phyloP scores from a whole-genome alignment of 805 yeast species.

The Starmerella etchellsii region DNA sequence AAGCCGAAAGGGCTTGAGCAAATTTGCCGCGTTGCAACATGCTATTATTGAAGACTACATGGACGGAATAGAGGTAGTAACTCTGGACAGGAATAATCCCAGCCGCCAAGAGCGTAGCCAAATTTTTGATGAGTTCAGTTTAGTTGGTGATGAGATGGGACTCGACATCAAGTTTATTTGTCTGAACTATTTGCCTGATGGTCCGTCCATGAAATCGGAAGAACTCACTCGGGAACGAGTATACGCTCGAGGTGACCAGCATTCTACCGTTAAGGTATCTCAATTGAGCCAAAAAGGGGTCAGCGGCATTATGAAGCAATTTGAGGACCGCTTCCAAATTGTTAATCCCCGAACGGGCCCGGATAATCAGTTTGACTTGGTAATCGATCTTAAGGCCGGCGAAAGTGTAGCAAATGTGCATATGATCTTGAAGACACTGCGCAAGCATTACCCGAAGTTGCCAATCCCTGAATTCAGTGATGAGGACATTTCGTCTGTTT shows the following conservation, averaged over 20 bases:
- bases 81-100: slow-evolving; percentile 79
- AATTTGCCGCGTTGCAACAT: slow-evolving; percentile 17
- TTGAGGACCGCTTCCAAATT: slow-evolving; percentile 55
- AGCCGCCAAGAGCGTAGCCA: slow-evolving; percentile 54
- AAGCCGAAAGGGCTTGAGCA: slow-evolving; percentile 24
- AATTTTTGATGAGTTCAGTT: slow-evolving; percentile 42
- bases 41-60: slow-evolving; percentile 26
- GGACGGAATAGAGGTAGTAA: slow-evolving; percentile 35
- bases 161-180: slow-evolving; percentile 48
- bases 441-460: slow-evolving; percentile 28
- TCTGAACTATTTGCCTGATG: slow-evolving; percentile 46
- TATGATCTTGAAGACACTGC: slow-evolving; percentile 31
- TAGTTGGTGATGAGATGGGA: slow-evolving; percentile 33
- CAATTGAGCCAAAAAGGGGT: slow-evolving; percentile 39
- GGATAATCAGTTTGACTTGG: slow-evolving; percentile 51
- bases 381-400: slow-evolving; percentile 44
- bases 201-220: slow-evolving; percentile 32
- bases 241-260: slow-evolving; percentile 65
- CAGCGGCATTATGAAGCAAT: slow-evolving; percentile 56
- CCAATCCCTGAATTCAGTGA: slow-evolving; percentile 27
- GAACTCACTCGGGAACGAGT: slow-evolving; percentile 49
- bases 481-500: background rate
- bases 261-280: slow-evolving; percentile 54
- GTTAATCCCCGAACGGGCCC: slow-evolving; percentile 39
- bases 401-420: slow-evolving; percentile 34